A percentile compares a stretch with the other conserved stretches of the same genome.
These are phyloP conservation scores for Clitocybe nebularis DNA, from an alignment of 1,284 basidiomycete species.

Conservation along the genomic window DNA sequence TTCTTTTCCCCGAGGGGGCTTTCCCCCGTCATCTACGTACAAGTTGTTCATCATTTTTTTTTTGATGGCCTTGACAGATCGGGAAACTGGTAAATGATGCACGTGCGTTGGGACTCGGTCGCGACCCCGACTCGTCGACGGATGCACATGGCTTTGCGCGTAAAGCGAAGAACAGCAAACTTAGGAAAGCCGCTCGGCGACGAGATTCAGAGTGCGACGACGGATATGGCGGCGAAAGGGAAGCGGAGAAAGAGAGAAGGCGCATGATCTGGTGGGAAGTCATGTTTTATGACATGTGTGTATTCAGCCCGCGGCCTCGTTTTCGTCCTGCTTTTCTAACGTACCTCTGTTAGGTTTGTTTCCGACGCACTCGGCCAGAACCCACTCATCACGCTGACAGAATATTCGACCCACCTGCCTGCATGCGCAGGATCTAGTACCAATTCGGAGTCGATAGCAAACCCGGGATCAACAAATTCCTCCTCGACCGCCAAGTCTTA, in stretches of 20 bases:
- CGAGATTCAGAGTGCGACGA: slow-evolving; percentile 13
- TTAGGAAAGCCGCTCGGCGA: too few relatives aligned
- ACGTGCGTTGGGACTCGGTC: slow-evolving; percentile 56
- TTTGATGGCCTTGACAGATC: slow-evolving; percentile 33
- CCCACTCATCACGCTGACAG: slow-evolving; percentile 49
- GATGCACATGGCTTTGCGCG: slow-evolving; percentile 1
- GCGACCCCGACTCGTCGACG: slow-evolving; percentile 54
- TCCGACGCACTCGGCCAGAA: slow-evolving; percentile 61
- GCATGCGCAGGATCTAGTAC: slow-evolving; percentile 25
- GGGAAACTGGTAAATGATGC: slow-evolving; percentile 66
- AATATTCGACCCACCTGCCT: slow-evolving; percentile 46
- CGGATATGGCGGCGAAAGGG: background rate
- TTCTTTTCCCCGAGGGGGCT: too few relatives aligned
- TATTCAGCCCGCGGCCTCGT: slow-evolving; percentile 15
- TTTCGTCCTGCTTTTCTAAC: slow-evolving; percentile 9
- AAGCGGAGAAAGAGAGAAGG: slow-evolving; percentile 25
- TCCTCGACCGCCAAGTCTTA: too few relatives aligned
- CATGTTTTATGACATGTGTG: slow-evolving; percentile 67
- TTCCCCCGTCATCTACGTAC: too few relatives aligned
- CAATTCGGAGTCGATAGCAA: background rate
- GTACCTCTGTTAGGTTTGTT: slow-evolving; percentile 46
- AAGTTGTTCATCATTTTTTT: too few relatives aligned
- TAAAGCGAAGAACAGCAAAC: slow-evolving; percentile 1
- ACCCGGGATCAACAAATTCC: too few relatives aligned
- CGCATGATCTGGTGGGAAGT: slow-evolving; percentile 73